Conservation (phyloP, 1,284 basidiomycete genomes). For the Melampsora larici-populina region DNA sequence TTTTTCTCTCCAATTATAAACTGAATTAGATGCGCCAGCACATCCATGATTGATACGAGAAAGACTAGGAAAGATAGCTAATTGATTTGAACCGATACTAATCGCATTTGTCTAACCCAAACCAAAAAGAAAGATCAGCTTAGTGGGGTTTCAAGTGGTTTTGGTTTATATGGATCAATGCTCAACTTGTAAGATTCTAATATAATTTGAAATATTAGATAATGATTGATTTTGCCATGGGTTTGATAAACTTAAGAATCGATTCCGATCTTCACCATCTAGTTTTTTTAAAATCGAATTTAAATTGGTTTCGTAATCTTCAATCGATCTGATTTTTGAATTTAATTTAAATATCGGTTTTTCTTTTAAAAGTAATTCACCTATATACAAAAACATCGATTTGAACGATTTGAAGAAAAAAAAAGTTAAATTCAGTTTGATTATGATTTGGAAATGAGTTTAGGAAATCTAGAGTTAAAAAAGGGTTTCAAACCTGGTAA, state of each 20-base stretch:
- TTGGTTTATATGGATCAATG: too few species aligned
- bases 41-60: slow-evolving; percentile 41
- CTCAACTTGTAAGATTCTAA: slow-evolving; percentile 41
- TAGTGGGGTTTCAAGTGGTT: too few species aligned
- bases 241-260: slow-evolving; percentile 41
- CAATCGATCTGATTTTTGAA: not conserved
- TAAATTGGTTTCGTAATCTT: slow-evolving; percentile 6
- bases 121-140: not conserved
- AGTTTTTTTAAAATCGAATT: slow-evolving; percentile 15
- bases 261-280: slow-evolving; percentile 32
- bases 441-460: too few species aligned
- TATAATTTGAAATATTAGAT: slow-evolving; percentile 1
- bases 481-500: slow-evolving; percentile 16
- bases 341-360: slow-evolving; percentile 19
- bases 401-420: not conserved
- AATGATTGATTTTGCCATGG: slow-evolving; percentile 17
- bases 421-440: too few species aligned
- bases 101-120: slow-evolving; percentile 32
- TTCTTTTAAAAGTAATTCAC: slow-evolving; percentile 41
- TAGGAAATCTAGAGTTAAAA: too few species aligned
- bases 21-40: slow-evolving; percentile 31
- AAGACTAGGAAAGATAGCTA: slow-evolving; percentile 33
- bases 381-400: not conserved
- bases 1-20: slow-evolving; percentile 31
- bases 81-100: slow-evolving; percentile 15